A percentile compares a stretch with the other conserved stretches of the same genome.
phyloP scores from a whole-genome alignment of 768 basidiomycete species.

The Pulveroboletus sp. region DNA sequence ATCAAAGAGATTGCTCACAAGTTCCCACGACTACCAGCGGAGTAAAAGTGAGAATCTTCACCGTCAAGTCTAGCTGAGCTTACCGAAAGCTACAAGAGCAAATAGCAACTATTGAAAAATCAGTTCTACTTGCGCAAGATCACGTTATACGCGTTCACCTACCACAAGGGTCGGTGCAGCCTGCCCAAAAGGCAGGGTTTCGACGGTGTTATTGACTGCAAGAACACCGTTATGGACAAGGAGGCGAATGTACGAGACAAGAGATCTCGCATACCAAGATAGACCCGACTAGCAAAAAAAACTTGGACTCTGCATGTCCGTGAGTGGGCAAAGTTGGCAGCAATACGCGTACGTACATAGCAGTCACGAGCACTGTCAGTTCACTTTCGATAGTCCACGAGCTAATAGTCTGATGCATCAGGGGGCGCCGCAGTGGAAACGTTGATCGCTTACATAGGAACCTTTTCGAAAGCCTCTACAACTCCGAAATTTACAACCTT shows the following conservation, averaged over 20 bases:
- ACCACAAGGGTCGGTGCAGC: slow-evolving; percentile 11
- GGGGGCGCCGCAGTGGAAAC: not conserved
- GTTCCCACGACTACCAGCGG: slow-evolving; percentile 9
- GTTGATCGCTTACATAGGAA: slow-evolving; percentile 9
- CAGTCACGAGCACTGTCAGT: slow-evolving; percentile 14
- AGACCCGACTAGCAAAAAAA: slow-evolving; percentile 12
- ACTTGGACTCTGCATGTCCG: slow-evolving; percentile 9
- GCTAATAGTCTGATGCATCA: slow-evolving; percentile 5
- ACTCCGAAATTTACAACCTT: slow-evolving; percentile 15
- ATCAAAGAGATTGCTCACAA: not conserved
- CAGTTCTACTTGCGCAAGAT: not conserved
- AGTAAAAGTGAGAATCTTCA: not conserved
- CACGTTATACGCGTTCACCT: not conserved
- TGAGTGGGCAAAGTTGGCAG: not conserved
- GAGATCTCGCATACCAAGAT: slow-evolving; percentile 3
- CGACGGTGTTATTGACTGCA: slow-evolving; percentile 5
- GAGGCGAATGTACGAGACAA: not conserved
- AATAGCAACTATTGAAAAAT: slow-evolving; percentile 5
- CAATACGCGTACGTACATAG: slow-evolving; percentile 7
- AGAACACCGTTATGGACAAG: not conserved
- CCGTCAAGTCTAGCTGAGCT: not conserved
- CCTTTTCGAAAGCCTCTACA: not conserved
- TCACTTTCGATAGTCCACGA: slow-evolving; percentile 17
- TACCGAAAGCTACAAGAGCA: slow-evolving; percentile 11
- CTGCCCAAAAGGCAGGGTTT: slow-evolving; percentile 9